Evolutionary conservation across 2,329 filamentous ascomycete genomes (phyloP).

Genomic region (Cercospora sp.): DNA sequence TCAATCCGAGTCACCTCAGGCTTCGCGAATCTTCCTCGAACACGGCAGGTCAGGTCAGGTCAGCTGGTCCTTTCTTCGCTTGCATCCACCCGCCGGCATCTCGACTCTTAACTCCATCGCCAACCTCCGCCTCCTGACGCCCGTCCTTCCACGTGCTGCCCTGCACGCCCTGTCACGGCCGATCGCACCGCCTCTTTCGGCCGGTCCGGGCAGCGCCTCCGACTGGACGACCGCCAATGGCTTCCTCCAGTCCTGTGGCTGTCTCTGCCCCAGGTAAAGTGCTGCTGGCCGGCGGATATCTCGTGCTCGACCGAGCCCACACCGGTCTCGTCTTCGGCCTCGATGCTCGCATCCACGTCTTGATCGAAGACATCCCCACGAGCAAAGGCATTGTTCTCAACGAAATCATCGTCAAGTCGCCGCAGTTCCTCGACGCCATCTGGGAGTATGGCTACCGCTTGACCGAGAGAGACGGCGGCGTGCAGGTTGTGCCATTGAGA

Average conservation of each 20-base stretch:
- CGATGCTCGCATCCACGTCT: slow-evolving; percentile 63
- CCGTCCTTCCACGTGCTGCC: background rate
- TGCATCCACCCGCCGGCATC: slow-evolving; percentile 12
- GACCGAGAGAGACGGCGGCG: slow-evolving; percentile 70
- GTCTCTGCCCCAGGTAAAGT: slow-evolving; percentile 96
- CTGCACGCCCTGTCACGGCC: background rate
- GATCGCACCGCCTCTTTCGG: slow-evolving; percentile 17
- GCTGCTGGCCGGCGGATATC: slow-evolving; percentile 88
- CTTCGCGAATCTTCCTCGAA: slow-evolving; percentile 16
- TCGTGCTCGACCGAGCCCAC: slow-evolving; percentile 85
- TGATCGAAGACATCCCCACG: slow-evolving; percentile 57
- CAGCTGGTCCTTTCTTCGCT: slow-evolving; percentile 11
- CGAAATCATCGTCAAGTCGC: slow-evolving; percentile 83
- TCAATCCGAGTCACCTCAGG: background rate
- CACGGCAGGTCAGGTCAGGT: background rate
- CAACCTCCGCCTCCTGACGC: background rate
- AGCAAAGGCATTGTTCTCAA: slow-evolving; percentile 61
- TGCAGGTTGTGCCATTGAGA: slow-evolving; percentile 75
- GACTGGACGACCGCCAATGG: slow-evolving; percentile 27
- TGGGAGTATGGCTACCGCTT: slow-evolving; percentile 85
- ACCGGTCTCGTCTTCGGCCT: slow-evolving; percentile 70
- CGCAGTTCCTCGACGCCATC: slow-evolving; percentile 81
- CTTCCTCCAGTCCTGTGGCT: slow-evolving; percentile 32
- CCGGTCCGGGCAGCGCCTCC: slow-evolving; percentile 19
- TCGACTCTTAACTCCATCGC: slow-evolving; percentile 1